Conservation (phyloP, 2,329 filamentous ascomycete genomes). For the Alternaria atra region DNA sequence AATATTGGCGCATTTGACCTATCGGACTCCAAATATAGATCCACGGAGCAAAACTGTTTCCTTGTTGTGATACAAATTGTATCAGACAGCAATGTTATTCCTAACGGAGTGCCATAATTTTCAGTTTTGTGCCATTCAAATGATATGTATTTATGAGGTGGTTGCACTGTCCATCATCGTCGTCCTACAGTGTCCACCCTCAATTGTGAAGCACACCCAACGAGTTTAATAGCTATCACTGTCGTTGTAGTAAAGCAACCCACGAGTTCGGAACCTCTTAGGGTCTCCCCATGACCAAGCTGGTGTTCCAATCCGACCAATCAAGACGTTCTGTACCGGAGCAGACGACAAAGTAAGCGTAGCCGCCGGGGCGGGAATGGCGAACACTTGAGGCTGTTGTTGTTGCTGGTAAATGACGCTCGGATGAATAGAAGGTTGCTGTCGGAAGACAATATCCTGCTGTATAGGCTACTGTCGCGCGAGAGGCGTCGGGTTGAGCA, state of each 20-base stretch:
- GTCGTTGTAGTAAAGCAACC: not conserved
- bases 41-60: too few species aligned
- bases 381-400: not conserved
- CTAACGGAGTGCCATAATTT: rapidly evolving
- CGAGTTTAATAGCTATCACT: not conserved
- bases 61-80: not conserved
- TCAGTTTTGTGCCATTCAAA: not conserved
- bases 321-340: not conserved
- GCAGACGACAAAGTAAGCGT: not conserved
- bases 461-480: not conserved
- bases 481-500: not conserved
- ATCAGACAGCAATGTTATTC: not conserved
- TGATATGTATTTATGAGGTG: rapidly evolving
- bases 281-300: not conserved
- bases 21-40: not conserved
- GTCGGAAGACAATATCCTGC: not conserved
- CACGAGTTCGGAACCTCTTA: not conserved
- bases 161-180: not conserved
- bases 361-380: not conserved
- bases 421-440: not conserved
- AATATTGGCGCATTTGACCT: not conserved
- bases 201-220: not conserved
- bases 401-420: not conserved
- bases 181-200: not conserved
- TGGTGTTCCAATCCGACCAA: not conserved